Evolutionary conservation across 2,329 filamentous ascomycete genomes (phyloP).

Genomic region (Apiospora pterosperma): DNA sequence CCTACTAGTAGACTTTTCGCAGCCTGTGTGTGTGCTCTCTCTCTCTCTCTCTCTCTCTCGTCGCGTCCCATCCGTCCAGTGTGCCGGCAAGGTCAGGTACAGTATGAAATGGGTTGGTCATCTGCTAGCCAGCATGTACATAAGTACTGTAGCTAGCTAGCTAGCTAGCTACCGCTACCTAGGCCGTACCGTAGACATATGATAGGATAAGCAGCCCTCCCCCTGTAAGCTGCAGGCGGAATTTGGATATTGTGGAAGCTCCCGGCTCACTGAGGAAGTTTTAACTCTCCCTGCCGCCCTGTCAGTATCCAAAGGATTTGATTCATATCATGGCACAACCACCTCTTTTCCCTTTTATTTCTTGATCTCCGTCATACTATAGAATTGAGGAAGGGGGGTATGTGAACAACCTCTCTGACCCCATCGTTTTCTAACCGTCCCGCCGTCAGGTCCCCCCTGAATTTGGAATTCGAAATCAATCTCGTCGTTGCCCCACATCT

Average conservation of each 20-base stretch:
- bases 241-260: neutral
- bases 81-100: no score
- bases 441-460: neutral
- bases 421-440: neutral
- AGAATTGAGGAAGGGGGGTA: no score
- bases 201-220: neutral
- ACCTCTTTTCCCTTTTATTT: neutral
- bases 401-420: neutral
- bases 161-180: no score
- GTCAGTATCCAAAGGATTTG: no score
- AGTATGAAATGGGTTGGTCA: no score
- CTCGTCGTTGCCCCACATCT: neutral
- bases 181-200: no score
- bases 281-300: neutral
- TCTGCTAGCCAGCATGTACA: no score
- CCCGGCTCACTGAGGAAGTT: neutral
- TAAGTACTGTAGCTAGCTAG: neutral
- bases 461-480: conserved; percentile 3
- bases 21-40: neutral
- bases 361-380: neutral
- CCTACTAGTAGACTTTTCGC: neutral
- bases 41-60: neutral
- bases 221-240: neutral
- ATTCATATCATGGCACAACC: neutral
- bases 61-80: no score